These are phyloP conservation scores for Diospyros lotus DNA, from an alignment of 148 eudicot species.

Conservation along the genomic window DNA sequence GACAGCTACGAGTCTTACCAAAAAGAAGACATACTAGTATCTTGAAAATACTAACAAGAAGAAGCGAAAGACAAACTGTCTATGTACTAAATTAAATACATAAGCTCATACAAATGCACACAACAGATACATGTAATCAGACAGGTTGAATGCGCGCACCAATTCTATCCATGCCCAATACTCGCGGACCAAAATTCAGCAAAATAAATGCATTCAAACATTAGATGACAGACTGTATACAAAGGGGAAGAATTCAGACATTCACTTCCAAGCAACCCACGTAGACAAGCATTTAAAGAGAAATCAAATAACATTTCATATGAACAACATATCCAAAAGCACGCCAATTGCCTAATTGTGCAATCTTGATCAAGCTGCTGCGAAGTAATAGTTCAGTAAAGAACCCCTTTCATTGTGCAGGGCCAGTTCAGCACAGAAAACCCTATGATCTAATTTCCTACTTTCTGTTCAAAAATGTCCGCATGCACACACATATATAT, in stretches of 20 bases:
- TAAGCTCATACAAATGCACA: neutral
- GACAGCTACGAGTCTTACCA: no score
- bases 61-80: neutral
- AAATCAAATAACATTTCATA: neutral
- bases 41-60: no score
- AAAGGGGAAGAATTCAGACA: neutral
- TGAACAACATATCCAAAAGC: neutral
- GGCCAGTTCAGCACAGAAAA: neutral
- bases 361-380: neutral
- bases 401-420: neutral
- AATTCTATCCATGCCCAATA: neutral
- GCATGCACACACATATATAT: neutral
- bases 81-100: conserved; percentile 5
- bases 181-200: conserved; percentile 1
- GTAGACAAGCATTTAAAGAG: neutral
- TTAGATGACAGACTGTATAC: neutral
- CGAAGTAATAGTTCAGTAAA: neutral
- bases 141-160: neutral
- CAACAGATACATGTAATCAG: neutral
- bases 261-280: neutral
- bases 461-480: neutral
- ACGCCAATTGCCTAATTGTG: neutral
- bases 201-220: neutral
- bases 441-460: neutral
- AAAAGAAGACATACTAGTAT: no score